A percentile compares a stretch with the other conserved stretches of the same genome.
phyloP scores from a whole-genome alignment of 345 rosid genomes.

The Eucalyptus curtisii region DNA sequence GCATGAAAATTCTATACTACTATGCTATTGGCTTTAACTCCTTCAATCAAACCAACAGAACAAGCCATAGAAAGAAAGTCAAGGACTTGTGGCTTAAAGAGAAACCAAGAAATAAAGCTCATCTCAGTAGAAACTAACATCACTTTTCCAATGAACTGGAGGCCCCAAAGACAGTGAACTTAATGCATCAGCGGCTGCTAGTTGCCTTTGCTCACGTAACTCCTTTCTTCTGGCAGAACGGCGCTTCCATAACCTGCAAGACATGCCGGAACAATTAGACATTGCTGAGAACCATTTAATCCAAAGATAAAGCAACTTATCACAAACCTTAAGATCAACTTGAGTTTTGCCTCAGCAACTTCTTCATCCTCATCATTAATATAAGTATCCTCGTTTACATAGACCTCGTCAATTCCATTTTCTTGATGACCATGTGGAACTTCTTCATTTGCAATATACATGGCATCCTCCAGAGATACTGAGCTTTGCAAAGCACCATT shows the following conservation, averaged over 20 bases:
- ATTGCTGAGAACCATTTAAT: background rate
- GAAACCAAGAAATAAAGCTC: background rate
- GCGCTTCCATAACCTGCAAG: constrained; percentile 76
- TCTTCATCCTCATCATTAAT: constrained; percentile 28
- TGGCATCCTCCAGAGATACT: constrained; percentile 6
- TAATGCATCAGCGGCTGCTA: constrained; percentile 62
- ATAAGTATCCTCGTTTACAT: constrained; percentile 1
- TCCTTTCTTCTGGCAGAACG: constrained; percentile 46
- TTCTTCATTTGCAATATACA: background rate
- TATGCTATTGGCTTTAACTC: background rate
- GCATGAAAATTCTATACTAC: background rate
- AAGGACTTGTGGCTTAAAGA: background rate
- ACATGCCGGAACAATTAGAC: background rate
- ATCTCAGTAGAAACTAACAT: constrained; percentile 34
- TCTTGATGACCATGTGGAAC: constrained; percentile 5
- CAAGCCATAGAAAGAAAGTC: background rate
- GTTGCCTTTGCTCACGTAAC: constrained; percentile 51
- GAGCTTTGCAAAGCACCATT: background rate
- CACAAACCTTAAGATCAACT: constrained; percentile 68
- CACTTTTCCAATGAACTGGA: constrained; percentile 35
- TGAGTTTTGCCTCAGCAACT: constrained; percentile 70
- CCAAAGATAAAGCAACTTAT: background rate
- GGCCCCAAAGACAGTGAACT: constrained; percentile 68
- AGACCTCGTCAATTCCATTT: constrained; percentile 21
- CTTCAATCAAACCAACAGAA: background rate